A percentile compares a stretch with the other conserved stretches of the same genome.
Conservation (phyloP, 225 moss, liverwort and hornwort species). For the Marchantia paleacea region DNA sequence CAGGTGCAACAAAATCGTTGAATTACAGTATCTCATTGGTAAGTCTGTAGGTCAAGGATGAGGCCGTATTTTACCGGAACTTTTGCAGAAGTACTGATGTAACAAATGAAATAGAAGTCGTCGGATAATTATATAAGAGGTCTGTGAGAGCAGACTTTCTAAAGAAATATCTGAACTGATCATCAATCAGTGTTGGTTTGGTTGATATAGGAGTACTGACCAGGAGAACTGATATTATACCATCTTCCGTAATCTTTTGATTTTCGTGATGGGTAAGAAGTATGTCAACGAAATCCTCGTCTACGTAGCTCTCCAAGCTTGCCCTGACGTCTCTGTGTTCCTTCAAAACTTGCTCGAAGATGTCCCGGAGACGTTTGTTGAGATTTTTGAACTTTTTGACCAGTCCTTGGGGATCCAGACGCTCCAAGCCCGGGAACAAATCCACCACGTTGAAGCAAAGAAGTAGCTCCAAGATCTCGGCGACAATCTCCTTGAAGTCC, state of each 20-base stretch:
- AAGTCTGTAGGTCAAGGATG: too few relatives aligned
- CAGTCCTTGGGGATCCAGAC: constrained; percentile 9
- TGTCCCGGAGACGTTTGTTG: not conserved
- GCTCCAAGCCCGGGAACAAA: not conserved
- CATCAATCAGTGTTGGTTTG: too few relatives aligned
- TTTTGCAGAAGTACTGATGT: too few relatives aligned
- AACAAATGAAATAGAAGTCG: too few relatives aligned
- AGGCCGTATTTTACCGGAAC: too few relatives aligned
- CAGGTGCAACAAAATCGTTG: not conserved
- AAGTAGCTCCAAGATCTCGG: too few relatives aligned
- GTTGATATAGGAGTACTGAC: too few relatives aligned
- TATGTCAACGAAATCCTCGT: not conserved
- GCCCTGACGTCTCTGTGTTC: not conserved
- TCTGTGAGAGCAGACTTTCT: too few relatives aligned
- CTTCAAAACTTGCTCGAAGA: not conserved
- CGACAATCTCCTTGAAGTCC: too few relatives aligned
- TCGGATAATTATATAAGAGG: too few relatives aligned
- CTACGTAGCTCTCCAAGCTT: not conserved
- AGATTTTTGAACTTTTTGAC: not conserved
- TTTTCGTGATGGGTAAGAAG: not conserved
- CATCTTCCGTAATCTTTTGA: not conserved
- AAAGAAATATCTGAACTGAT: too few relatives aligned
- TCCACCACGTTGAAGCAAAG: not conserved
- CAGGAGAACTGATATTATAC: too few relatives aligned
- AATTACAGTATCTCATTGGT: not conserved